Conservation (phyloP, 805 yeast species). For the Yarrowia bubula region DNA sequence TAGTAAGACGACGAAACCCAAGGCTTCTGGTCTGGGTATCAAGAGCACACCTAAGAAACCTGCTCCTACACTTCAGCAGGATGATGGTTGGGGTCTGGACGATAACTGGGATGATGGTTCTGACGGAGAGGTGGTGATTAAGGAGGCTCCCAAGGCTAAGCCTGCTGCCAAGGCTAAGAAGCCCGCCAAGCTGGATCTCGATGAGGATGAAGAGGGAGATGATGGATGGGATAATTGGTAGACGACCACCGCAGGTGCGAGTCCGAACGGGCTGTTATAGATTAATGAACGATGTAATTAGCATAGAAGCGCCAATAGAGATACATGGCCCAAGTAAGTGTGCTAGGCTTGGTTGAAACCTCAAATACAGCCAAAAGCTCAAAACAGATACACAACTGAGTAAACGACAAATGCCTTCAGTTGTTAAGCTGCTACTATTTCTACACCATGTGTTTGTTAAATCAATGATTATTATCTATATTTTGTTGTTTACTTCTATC, state of each 20-base stretch:
- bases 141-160: constrained; percentile 13
- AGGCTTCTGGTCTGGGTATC: not conserved
- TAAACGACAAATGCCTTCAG: no score
- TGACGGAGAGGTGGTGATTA: constrained; percentile 23
- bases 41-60: not conserved
- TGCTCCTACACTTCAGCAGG: not conserved
- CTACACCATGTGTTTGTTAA: no score
- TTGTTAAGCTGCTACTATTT: no score
- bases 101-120: constrained; percentile 26
- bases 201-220: constrained; percentile 30
- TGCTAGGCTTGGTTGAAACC: no score
- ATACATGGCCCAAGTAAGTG: no score
- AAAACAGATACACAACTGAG: no score
- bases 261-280: not conserved
- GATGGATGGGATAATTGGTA: constrained; percentile 29
- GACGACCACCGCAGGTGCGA: not conserved
- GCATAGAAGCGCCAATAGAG: no score
- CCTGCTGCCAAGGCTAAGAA: constrained; percentile 18
- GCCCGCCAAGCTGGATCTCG: constrained; percentile 24
- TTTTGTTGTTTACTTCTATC: not conserved
- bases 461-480: constrained; percentile 1
- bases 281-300: not conserved
- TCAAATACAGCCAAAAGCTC: no score
- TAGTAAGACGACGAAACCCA: not conserved
- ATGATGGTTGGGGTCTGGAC: constrained; percentile 12